Evolutionary conservation across 2,329 filamentous ascomycete species (phyloP).

Genomic region (Colletotrichum sp.): DNA sequence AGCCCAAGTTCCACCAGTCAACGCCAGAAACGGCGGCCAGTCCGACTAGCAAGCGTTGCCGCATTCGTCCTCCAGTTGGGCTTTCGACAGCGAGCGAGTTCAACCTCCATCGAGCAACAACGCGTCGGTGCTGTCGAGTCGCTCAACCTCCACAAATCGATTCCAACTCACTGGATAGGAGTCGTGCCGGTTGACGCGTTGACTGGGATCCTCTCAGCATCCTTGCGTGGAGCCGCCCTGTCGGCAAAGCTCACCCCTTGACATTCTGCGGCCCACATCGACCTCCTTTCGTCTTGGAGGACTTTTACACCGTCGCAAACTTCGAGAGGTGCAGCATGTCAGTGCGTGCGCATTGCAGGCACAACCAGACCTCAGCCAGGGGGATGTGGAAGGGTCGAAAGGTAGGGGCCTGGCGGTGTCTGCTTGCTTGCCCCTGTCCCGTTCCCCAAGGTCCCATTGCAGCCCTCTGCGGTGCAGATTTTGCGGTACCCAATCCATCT

Average conservation of each 20-base stretch:
- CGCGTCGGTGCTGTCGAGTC: neutral
- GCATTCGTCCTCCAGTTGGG: neutral
- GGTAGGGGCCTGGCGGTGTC: neutral
- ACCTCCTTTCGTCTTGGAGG: neutral
- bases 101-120: neutral
- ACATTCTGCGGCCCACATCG: neutral
- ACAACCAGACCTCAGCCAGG: neutral
- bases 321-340: conserved; percentile 10
- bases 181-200: neutral
- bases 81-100: neutral
- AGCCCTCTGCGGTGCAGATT: neutral
- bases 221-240: neutral
- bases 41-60: neutral
- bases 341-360: conserved; percentile 17
- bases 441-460: neutral
- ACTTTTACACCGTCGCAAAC: neutral
- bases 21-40: conserved; percentile 6
- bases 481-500: neutral
- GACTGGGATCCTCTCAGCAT: neutral
- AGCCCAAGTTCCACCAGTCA: neutral
- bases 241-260: neutral
- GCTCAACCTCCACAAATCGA: neutral
- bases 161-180: neutral
- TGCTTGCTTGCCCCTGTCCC: neutral
- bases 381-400: neutral